phyloP scores from a whole-genome alignment of 108 stramenopile genomes.

The Cyclotella kingstonii region DNA sequence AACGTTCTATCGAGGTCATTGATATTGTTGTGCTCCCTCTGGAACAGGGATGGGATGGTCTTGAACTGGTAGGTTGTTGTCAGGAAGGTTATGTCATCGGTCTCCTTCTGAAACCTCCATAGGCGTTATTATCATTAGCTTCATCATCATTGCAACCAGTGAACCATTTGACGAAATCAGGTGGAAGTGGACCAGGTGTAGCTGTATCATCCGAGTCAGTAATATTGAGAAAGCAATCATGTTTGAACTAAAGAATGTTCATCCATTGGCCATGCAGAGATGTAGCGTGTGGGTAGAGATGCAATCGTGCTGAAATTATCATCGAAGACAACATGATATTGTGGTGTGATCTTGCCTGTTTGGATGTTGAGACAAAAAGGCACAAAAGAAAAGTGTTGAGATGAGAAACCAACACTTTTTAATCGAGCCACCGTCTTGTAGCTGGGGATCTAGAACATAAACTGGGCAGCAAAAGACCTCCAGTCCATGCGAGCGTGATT shows the following conservation, averaged over 20 bases:
- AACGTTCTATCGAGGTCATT: no score
- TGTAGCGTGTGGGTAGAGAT: background rate
- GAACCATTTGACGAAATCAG: background rate
- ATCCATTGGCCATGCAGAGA: background rate
- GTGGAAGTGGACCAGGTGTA: background rate
- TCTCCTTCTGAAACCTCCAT: no score
- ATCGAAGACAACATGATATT: slow-evolving; percentile 56
- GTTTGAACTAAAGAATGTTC: background rate
- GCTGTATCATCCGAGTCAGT: background rate
- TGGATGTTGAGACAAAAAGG: slow-evolving; percentile 36
- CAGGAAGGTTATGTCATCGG: no score
- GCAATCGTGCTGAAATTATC: slow-evolving; percentile 42
- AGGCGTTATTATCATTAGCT: no score
- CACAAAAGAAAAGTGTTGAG: slow-evolving; percentile 33
- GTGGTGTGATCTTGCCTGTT: slow-evolving; percentile 47
- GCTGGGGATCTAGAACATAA: slow-evolving; percentile 42
- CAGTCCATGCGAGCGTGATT: background rate
- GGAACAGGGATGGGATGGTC: no score
- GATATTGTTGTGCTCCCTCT: no score
- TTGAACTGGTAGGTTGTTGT: no score
- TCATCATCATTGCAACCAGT: background rate
- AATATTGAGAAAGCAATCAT: background rate
- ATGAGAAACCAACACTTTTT: slow-evolving; percentile 51
- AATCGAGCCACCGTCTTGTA: slow-evolving; percentile 45
- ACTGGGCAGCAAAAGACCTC: slow-evolving; percentile 45